Evolutionary conservation across 306 rosid species (phyloP), one percentile per base, ranked within the genome.

Genomic region (Dalbergia oliveri): DNA sequence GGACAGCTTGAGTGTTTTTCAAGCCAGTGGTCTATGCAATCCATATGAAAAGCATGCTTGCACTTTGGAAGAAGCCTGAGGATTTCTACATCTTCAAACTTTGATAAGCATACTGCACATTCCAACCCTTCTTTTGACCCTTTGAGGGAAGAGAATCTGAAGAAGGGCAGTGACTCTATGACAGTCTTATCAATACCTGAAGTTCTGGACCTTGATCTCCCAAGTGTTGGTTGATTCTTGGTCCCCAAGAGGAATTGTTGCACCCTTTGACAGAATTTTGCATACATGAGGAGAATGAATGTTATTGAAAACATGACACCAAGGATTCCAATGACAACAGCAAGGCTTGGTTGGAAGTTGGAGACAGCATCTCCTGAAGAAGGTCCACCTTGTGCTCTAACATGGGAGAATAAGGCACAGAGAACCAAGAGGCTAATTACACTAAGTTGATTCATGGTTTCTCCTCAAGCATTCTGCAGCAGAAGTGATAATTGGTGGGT

Each of bases 141-240:
- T 81, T 79, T 91, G 12, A 95, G 91, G 10, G 94, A 84, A 44
- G 98, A 93, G 78, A 96, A 96, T 87, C 88, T 84, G 61, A 96
- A 96, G 86, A 88, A 93, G n/a, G 99, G 99, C 37, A 96, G 97
- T 50, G 99, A 91, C 73, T 96, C 98, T n/a, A 96, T 86, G 26
- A 83, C 89, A 16, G 91, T 86, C 84, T 91, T 96, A 51, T 93
- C 97, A 23, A 96, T 86, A 13, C 99, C 99, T 0, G 96, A 95
- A 66, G 87, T 87, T 49, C 94, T 85, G 15, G 94, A 84, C 79
- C 94, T 93, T 75, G 88, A 76, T 76, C 91, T 69, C 63, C 76
- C n/a, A 18, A 82, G 68, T 69, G 74, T 44, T 15, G 81, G 77
- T 49, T 61, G 88, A 51, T 67, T 80, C 88, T 31, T 43, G 13